Evolutionary conservation across 2,329 filamentous ascomycete genomes (phyloP).

Genomic region (Hymenoscyphus fructigenus): DNA sequence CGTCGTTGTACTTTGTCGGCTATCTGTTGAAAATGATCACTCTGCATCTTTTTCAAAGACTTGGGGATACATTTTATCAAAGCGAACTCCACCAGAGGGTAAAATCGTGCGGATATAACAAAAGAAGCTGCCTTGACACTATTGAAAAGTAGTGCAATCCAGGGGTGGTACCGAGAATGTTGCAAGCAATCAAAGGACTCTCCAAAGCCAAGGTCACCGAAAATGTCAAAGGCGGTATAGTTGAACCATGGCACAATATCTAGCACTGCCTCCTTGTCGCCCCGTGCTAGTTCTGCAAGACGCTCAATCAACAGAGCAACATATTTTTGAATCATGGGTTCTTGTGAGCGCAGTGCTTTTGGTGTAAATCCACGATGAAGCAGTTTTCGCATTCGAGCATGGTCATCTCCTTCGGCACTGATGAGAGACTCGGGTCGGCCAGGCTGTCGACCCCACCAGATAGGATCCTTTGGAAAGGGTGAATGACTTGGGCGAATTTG

Average conservation of each 20-base stretch:
- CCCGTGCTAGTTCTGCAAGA: conserved; percentile 20
- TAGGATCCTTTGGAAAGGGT: conserved; percentile 36
- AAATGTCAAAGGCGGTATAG: conserved; percentile 40
- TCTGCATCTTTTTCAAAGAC: conserved; percentile 33
- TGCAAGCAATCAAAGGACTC: conserved; percentile 42
- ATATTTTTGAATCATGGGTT: conserved; percentile 36
- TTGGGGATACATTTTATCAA: conserved; percentile 34
- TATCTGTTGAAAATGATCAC: conserved; percentile 37
- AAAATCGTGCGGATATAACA: conserved; percentile 35
- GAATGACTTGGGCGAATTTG: conserved; percentile 31
- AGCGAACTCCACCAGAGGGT: conserved; percentile 27
- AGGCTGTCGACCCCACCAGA: conserved; percentile 35
- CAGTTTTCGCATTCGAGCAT: conserved; percentile 38
- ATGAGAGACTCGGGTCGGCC: conserved; percentile 38
- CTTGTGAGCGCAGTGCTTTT: conserved; percentile 37
- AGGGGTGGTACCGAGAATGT: conserved; percentile 34
- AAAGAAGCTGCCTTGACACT: conserved; percentile 36
- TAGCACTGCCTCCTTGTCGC: conserved; percentile 17
- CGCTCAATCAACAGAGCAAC: conserved; percentile 33
- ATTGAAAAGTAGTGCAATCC: conserved; percentile 29
- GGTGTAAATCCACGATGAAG: conserved; percentile 37
- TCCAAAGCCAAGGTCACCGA: conserved; percentile 46
- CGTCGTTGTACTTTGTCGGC: conserved; percentile 32
- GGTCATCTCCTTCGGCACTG: conserved; percentile 36
- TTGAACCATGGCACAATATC: conserved; percentile 39